phyloP scores from a whole-genome alignment of 2,329 filamentous ascomycete species.

The Sclerotinia spermophila region DNA sequence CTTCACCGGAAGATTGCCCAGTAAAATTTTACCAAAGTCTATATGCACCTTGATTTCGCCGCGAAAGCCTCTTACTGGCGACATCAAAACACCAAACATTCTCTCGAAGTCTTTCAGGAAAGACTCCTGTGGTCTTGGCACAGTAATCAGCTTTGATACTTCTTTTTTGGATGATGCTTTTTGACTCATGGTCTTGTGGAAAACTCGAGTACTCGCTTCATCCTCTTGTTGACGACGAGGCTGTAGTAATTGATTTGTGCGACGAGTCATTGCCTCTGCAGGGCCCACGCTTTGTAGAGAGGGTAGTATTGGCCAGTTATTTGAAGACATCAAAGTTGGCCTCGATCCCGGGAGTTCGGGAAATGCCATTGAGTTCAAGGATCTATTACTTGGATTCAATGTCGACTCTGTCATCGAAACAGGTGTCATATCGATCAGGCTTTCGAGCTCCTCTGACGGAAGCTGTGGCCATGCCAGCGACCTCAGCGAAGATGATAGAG shows the following conservation, averaged over 20 bases:
- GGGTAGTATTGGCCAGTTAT: not conserved
- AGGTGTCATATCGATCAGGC: not conserved
- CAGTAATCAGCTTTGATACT: not conserved
- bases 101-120: constrained; percentile 25
- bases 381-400: not conserved
- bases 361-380: not conserved
- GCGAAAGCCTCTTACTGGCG: constrained; percentile 26
- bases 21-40: constrained; percentile 34
- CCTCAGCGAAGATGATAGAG: not conserved
- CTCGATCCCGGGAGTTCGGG: not conserved
- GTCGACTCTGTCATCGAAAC: not conserved
- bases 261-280: not conserved
- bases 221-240: constrained; percentile 17
- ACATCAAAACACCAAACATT: constrained; percentile 27
- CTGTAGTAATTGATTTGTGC: not conserved
- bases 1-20: constrained; percentile 20
- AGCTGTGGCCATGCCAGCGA: not conserved
- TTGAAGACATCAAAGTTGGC: not conserved
- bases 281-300: not conserved
- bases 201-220: constrained; percentile 26
- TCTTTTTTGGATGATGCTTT: constrained; percentile 18
- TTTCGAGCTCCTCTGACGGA: constrained; percentile 2
- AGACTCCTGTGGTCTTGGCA: constrained; percentile 17
- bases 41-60: constrained; percentile 29
- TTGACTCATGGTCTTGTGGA: constrained; percentile 32